Evolutionary conservation across 2,329 filamentous ascomycete species (phyloP).

Genomic region (Cladophialophora immunda): DNA sequence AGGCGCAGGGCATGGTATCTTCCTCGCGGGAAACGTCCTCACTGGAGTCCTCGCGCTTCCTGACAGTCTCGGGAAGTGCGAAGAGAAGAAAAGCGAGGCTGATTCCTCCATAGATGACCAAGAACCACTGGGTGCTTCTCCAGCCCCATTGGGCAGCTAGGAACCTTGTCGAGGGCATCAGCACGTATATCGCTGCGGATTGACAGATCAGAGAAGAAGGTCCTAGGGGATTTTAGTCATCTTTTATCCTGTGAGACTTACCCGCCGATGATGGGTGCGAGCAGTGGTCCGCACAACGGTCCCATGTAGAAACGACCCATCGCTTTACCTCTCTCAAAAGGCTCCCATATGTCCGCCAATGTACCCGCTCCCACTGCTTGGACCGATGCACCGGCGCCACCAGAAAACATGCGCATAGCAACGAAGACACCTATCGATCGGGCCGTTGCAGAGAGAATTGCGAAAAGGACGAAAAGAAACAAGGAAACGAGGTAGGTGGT

Average conservation of each 20-base stretch:
- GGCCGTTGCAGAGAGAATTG: not conserved
- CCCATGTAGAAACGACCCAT: constrained; percentile 86
- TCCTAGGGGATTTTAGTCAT: not conserved
- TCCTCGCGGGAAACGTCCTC: not conserved
- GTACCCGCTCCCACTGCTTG: constrained; percentile 84
- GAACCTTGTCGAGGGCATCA: not conserved
- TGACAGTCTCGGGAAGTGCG: constrained; percentile 34
- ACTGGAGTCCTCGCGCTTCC: not conserved
- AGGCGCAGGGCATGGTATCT: not conserved
- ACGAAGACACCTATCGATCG: constrained; percentile 79
- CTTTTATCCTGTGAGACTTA: constrained; percentile 70
- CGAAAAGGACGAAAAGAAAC: not conserved
- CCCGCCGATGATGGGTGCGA: constrained; percentile 80
- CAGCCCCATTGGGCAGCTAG: constrained; percentile 53
- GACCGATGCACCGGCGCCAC: constrained; percentile 79
- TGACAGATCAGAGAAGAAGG: not conserved
- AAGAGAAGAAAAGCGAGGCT: constrained; percentile 52
- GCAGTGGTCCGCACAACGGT: constrained; percentile 74
- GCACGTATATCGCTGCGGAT: not conserved
- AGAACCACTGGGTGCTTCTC: constrained; percentile 80
- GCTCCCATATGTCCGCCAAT: constrained; percentile 81
- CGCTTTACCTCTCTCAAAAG: constrained; percentile 73
- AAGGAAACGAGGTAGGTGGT: constrained; percentile 70
- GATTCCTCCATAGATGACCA: constrained; percentile 71
- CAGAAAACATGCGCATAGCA: constrained; percentile 75